Evolutionary conservation across 1,139 yeast genomes (phyloP).

Genomic region (Suhomyces bolitotheri): DNA sequence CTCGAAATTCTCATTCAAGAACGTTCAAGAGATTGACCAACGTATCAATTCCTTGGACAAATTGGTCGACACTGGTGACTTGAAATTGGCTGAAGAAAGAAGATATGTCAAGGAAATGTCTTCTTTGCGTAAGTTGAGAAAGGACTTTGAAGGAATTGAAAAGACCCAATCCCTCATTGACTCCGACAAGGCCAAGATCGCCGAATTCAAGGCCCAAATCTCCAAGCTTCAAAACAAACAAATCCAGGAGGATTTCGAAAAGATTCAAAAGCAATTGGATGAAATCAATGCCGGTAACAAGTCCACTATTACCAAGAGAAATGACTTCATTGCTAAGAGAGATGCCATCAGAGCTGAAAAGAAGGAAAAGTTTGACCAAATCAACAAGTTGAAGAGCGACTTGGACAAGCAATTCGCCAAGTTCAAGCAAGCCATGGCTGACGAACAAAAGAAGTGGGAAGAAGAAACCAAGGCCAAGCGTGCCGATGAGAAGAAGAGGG

Average conservation of each 20-base stretch:
- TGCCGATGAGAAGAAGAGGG: constrained; percentile 59
- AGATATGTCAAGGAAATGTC: constrained; percentile 83
- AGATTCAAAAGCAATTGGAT: constrained; percentile 63
- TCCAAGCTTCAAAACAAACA: constrained; percentile 64
- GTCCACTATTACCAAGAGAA: constrained; percentile 65
- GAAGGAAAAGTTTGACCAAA: constrained; percentile 63
- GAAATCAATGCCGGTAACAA: constrained; percentile 61
- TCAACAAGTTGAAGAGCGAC: constrained; percentile 65
- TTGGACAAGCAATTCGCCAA: constrained; percentile 71
- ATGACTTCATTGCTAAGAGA: constrained; percentile 64
- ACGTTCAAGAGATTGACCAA: constrained; percentile 75
- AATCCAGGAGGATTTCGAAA: constrained; percentile 59
- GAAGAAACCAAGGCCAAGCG: constrained; percentile 62
- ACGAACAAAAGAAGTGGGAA: constrained; percentile 69
- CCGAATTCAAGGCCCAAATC: constrained; percentile 70
- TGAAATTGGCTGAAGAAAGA: constrained; percentile 92
- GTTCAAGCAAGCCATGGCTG: constrained; percentile 67
- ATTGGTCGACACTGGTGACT: constrained; percentile 73
- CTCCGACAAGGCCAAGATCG: constrained; percentile 73
- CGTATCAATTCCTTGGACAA: constrained; percentile 71
- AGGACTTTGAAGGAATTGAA: constrained; percentile 75
- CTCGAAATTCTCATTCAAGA: constrained; percentile 69
- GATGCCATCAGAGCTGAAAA: constrained; percentile 66
- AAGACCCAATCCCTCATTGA: constrained; percentile 80
- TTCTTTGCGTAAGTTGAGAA: constrained; percentile 75